phyloP scores from a whole-genome alignment of 345 rosid species.

The Eutrema yunnanense region DNA sequence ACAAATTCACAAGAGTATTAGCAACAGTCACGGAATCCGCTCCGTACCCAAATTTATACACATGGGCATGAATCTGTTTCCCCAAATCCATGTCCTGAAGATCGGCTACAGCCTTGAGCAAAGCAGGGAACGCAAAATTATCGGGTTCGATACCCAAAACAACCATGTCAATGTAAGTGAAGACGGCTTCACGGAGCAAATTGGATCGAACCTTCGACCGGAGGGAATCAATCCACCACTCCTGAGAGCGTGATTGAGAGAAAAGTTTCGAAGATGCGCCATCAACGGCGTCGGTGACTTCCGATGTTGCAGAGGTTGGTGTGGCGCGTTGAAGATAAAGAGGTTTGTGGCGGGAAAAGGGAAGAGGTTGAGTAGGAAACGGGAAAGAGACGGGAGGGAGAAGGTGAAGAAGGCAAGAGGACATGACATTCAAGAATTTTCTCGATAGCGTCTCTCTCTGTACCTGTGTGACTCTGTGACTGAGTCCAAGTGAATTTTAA shows the following conservation, averaged over 20 bases:
- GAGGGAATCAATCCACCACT: slow-evolving; percentile 62
- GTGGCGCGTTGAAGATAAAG: slow-evolving; percentile 17
- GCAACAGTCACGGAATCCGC: slow-evolving; percentile 44
- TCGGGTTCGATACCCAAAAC: slow-evolving; percentile 50
- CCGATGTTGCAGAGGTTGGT: background rate
- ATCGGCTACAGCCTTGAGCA: slow-evolving; percentile 56
- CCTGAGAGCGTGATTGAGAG: slow-evolving; percentile 29
- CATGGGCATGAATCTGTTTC: slow-evolving; percentile 75
- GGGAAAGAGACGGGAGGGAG: slow-evolving; percentile 10
- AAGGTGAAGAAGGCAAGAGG: slow-evolving; percentile 19
- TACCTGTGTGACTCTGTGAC: background rate
- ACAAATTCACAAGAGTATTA: slow-evolving; percentile 69
- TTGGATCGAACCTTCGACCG: slow-evolving; percentile 53
- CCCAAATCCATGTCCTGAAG: slow-evolving; percentile 53
- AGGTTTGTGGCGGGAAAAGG: slow-evolving; percentile 21
- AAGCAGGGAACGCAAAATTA: slow-evolving; percentile 68
- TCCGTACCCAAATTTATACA: slow-evolving; percentile 58
- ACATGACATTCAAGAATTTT: slow-evolving; percentile 13
- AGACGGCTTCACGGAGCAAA: slow-evolving; percentile 55
- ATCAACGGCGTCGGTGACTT: slow-evolving; percentile 3
- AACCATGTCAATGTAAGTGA: slow-evolving; percentile 57
- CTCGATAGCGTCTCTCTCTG: background rate
- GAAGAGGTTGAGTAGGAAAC: slow-evolving; percentile 12
- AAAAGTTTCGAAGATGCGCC: slow-evolving; percentile 17
- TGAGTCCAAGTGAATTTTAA: background rate